Evolutionary conservation across 2,329 filamentous ascomycete genomes (phyloP), one percentile per base, ranked within the genome.

Genomic region (Bipolaris bicolor): DNA sequence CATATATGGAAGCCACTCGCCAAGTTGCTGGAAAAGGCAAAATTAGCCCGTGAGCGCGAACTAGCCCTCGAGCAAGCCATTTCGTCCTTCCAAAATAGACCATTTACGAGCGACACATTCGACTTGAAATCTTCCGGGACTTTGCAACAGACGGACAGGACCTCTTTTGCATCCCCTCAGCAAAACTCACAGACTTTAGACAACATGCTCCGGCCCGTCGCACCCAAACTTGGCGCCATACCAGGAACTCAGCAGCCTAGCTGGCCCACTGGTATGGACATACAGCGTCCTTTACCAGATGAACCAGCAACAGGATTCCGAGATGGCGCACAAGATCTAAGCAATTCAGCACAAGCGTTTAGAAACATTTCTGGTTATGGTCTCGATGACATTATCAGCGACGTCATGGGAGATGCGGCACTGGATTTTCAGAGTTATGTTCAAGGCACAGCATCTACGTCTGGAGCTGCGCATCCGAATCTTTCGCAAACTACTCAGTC

Each of bases 1-100:
- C 84, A 85, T 76, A 74, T 89, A 0, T 90, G 88, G 87, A 82
- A 83, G 41, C 87, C 87, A 0, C 76, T 90, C 45, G 78, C 81
- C 24, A 86, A 84, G 60, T 76, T 90, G 2, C 83, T 89, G 75
- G 80, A 80, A 13, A 86, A 85, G 67, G 87, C 87, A 11, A 77
- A 78, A 43, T 79, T 80, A 11, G 83, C 82, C 41, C 78, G 86
- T 47, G 78, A 80, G 40, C 81, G 80, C 53, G 84, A 86, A 52
- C 67, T 82, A 16, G 71, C 74, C 22, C 74, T 78, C 20, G 76
- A 80, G 57, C 67, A 67, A 22, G 71, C 71, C 10, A 71, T 68
- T 33, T 59, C 66, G 47, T 66, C 67, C 2, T 40, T 75, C n/a
- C 68, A 61, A 31, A 62, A 60, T 9, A 64, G 67, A 16, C 65